Conservation (phyloP, 164 flowering plant species). For the Echeveria elegans region DNA sequence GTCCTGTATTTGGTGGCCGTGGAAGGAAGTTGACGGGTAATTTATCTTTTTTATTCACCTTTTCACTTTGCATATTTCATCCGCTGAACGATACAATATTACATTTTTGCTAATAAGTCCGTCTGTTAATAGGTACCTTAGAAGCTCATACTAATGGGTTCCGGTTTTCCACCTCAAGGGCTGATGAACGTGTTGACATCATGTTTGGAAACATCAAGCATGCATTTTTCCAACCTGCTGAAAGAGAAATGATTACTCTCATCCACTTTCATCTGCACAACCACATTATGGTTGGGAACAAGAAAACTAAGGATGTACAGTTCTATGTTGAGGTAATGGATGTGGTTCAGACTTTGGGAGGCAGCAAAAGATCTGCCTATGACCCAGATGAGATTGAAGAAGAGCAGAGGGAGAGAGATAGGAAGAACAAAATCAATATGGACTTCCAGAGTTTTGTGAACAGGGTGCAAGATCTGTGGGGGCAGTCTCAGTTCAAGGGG, state of each 20-base stretch:
- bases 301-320: slow-evolving; percentile 76
- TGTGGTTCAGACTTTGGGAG: slow-evolving; percentile 70
- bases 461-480: slow-evolving; percentile 69
- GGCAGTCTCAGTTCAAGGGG: slow-evolving; percentile 47
- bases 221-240: slow-evolving; percentile 82
- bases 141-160: slow-evolving; percentile 76
- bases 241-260: slow-evolving; percentile 77
- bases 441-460: slow-evolving; percentile 63
- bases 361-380: slow-evolving; percentile 66
- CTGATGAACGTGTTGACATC: slow-evolving; percentile 62
- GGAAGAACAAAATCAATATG: slow-evolving; percentile 67
- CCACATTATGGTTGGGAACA: slow-evolving; percentile 83
- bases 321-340: slow-evolving; percentile 87
- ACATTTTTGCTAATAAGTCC: slow-evolving; percentile 10
- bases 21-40: slow-evolving; percentile 49
- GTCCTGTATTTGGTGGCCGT: slow-evolving; percentile 65
- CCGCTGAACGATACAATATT: neutral
- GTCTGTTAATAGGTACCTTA: neutral
- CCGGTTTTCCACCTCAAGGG: slow-evolving; percentile 54
- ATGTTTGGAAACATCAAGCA: slow-evolving; percentile 74
- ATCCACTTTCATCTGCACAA: slow-evolving; percentile 73
- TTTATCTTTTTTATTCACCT: neutral
- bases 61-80: neutral
- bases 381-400: slow-evolving; percentile 89
- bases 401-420: slow-evolving; percentile 67